Conservation (phyloP, 352 stramenopile genomes). For the Globisporangium perplexum region DNA sequence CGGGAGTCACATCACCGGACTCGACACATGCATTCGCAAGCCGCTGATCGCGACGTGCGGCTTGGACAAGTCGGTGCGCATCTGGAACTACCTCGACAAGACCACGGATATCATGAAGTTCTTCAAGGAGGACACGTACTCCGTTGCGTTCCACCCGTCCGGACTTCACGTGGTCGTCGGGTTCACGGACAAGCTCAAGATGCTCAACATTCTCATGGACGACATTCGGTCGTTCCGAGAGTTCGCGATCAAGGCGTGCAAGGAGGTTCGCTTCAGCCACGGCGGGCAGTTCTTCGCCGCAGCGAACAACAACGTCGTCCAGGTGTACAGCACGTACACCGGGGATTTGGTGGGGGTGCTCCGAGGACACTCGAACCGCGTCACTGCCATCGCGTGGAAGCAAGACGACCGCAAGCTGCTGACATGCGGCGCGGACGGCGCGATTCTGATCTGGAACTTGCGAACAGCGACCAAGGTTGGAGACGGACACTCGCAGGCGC, state of each 20-base stretch:
- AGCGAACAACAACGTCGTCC: constrained; percentile 85
- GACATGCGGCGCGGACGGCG: constrained; percentile 69
- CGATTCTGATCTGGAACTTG: constrained; percentile 75
- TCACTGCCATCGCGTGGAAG: constrained; percentile 79
- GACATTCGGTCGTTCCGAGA: constrained; percentile 90
- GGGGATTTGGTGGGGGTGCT: constrained; percentile 65
- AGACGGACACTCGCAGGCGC: constrained; percentile 70
- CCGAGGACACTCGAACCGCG: constrained; percentile 76
- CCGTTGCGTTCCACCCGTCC: constrained; percentile 89
- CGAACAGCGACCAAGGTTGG: constrained; percentile 67
- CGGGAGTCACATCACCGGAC: constrained; percentile 82
- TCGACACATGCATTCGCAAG: constrained; percentile 92
- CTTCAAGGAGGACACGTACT: constrained; percentile 89
- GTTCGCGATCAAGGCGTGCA: constrained; percentile 89
- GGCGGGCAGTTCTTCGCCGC: constrained; percentile 90
- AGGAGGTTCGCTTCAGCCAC: constrained; percentile 88
- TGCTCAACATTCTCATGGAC: constrained; percentile 94
- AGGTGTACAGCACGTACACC: constrained; percentile 81
- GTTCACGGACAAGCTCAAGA: constrained; percentile 91
- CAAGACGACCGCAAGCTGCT: constrained; percentile 71
- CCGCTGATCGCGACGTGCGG: constrained; percentile 88
- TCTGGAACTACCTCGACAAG: constrained; percentile 95
- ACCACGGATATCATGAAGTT: constrained; percentile 88
- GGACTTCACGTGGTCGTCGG: constrained; percentile 87
- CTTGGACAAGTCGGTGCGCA: constrained; percentile 85